phyloP scores from a whole-genome alignment of 805 yeast genomes.

The Kodamaea neixiangensis region DNA sequence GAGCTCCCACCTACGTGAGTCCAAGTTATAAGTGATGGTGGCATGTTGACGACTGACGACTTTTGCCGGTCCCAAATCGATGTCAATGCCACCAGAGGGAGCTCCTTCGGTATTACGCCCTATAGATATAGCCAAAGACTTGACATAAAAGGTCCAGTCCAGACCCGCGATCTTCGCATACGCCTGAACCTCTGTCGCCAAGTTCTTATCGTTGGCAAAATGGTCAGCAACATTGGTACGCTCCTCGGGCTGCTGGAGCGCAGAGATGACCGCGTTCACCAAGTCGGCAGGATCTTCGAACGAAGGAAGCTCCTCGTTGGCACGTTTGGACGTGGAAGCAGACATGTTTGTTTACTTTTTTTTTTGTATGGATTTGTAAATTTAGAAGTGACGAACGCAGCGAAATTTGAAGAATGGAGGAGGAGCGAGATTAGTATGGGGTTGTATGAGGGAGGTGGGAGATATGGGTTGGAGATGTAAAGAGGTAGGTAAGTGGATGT shows the following conservation, averaged over 20 bases:
- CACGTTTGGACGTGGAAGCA: slow-evolving; percentile 11
- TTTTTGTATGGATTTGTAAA: not conserved
- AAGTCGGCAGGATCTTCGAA: slow-evolving; percentile 64
- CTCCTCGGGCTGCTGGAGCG: slow-evolving; percentile 70
- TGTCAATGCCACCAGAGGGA: slow-evolving; percentile 50
- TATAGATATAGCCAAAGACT: slow-evolving; percentile 68
- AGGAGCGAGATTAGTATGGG: not conserved
- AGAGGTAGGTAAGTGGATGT: too few relatives aligned
- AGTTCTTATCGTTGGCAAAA: slow-evolving; percentile 72
- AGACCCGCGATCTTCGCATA: slow-evolving; percentile 94
- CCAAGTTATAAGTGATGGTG: slow-evolving; percentile 71
- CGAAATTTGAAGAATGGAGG: not conserved
- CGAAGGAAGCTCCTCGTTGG: slow-evolving; percentile 30
- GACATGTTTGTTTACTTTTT: slow-evolving; percentile 4
- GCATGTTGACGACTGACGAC: slow-evolving; percentile 96
- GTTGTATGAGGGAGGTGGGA: too few relatives aligned
- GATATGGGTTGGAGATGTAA: too few relatives aligned
- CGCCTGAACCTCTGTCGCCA: slow-evolving; percentile 86
- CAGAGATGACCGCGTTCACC: slow-evolving; percentile 72
- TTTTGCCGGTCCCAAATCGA: slow-evolving; percentile 95
- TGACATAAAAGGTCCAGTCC: slow-evolving; percentile 93
- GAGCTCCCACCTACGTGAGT: slow-evolving; percentile 82
- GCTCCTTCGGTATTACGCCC: slow-evolving; percentile 75
- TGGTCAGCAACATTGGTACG: slow-evolving; percentile 69
- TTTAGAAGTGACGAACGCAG: not conserved